These are phyloP conservation scores for Hirschfeldia incana DNA, from an alignment of 345 rosid genomes.

Conservation along the genomic window DNA sequence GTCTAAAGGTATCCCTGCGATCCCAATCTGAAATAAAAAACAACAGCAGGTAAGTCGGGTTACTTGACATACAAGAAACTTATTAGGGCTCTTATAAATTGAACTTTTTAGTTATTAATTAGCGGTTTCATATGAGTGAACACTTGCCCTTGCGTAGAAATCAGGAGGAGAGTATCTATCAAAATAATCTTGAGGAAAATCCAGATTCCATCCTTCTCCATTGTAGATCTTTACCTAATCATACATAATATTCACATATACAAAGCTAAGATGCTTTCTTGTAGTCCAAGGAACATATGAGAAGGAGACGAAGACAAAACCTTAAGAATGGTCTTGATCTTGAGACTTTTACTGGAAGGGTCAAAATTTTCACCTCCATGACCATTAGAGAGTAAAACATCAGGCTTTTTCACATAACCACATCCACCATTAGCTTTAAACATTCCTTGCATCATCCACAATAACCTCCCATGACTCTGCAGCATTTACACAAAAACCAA, in stretches of 20 bases:
- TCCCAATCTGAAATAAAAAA: constrained; percentile 45
- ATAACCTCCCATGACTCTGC: constrained; percentile 65
- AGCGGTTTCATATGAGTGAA: not conserved
- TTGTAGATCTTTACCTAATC: constrained; percentile 52
- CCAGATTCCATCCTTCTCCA: constrained; percentile 88
- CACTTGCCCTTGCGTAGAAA: constrained; percentile 65
- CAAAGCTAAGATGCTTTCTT: constrained; percentile 15
- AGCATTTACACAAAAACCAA: constrained; percentile 15
- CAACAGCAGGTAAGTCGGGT: not conserved
- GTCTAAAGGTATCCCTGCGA: constrained; percentile 76
- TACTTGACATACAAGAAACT: not conserved
- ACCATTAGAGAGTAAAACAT: constrained; percentile 47
- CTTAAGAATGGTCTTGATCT: constrained; percentile 54
- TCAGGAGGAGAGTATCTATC: constrained; percentile 87
- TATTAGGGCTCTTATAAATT: constrained; percentile 2
- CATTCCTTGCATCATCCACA: constrained; percentile 91
- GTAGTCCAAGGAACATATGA: constrained; percentile 8
- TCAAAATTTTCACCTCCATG: constrained; percentile 45
- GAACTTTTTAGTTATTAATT: not conserved
- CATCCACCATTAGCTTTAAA: constrained; percentile 84
- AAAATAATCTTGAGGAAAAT: constrained; percentile 66
- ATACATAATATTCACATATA: not conserved
- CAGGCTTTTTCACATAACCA: constrained; percentile 84
- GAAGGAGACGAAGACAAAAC: constrained; percentile 35
- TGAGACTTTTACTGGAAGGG: constrained; percentile 45